A percentile compares a stretch with the other conserved stretches of the same genome.
Evolutionary conservation across 2,329 filamentous ascomycete species (phyloP).

Genomic region (Lojkania enalia): DNA sequence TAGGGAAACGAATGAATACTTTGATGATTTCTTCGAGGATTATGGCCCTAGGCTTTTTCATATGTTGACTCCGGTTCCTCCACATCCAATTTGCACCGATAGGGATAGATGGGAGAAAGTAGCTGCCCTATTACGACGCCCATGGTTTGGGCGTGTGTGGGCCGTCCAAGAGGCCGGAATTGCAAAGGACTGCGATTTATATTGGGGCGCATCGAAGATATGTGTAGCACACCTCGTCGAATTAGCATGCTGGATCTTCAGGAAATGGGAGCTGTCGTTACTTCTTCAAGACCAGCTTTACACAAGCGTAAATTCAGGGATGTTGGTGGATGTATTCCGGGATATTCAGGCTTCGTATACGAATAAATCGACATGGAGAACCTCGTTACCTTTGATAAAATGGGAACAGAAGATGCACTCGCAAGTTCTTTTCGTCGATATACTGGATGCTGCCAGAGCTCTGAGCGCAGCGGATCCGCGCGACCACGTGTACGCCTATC

Average conservation of each 20-base stretch:
- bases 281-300: background rate
- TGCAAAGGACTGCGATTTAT: constrained; percentile 1
- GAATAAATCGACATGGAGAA: background rate
- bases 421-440: constrained; percentile 1
- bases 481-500: constrained; percentile 13
- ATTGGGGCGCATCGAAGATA: background rate
- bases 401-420: background rate
- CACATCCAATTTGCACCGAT: too few relatives aligned
- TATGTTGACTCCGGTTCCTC: too few relatives aligned
- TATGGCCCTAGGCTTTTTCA: too few relatives aligned
- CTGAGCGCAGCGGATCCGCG: constrained; percentile 5
- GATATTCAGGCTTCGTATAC: background rate
- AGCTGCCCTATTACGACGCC: background rate
- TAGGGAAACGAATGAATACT: background rate
- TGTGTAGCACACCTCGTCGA: background rate
- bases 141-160: constrained; percentile 20
- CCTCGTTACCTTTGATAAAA: background rate
- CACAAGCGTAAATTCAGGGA: background rate
- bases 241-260: background rate
- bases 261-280: background rate
- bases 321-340: background rate
- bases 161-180: constrained; percentile 17
- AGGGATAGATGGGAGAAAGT: constrained; percentile 5
- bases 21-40: too few relatives aligned
- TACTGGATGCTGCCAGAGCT: background rate